Percentiles rank a stretch among this genome's conserved stretches.
Evolutionary conservation across 768 basidiomycete genomes (phyloP).

Genomic region (Amanita fuliginea): DNA sequence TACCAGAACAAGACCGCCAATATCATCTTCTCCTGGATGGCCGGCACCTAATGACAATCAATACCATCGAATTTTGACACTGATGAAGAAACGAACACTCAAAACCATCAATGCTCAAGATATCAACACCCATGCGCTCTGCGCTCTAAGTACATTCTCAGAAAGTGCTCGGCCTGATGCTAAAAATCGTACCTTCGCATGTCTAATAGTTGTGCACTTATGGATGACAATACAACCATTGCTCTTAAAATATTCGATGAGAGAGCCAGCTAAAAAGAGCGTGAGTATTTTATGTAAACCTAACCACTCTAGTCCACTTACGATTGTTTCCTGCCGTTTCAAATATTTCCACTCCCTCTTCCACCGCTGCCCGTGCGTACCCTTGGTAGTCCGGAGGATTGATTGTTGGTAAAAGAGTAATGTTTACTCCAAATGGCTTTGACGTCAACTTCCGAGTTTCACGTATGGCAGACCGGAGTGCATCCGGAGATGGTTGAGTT

Average conservation of each 20-base stretch:
- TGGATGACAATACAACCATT: constrained; percentile 74
- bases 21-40: constrained; percentile 91
- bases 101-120: constrained; percentile 83
- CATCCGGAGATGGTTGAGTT: constrained; percentile 78
- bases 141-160: constrained; percentile 27
- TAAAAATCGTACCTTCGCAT: constrained; percentile 52
- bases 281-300: background rate
- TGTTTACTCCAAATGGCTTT: constrained; percentile 78
- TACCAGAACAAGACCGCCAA: constrained; percentile 79
- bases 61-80: constrained; percentile 1
- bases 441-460: constrained; percentile 61
- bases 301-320: constrained; percentile 24
- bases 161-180: background rate
- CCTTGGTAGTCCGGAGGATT: constrained; percentile 87
- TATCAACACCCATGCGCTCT: constrained; percentile 71
- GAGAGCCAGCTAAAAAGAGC: constrained; percentile 44
- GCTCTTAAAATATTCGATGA: constrained; percentile 78
- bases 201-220: constrained; percentile 81
- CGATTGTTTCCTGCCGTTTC: constrained; percentile 93
- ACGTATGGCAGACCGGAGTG: constrained; percentile 67
- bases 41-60: constrained; percentile 56
- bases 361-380: constrained; percentile 71
- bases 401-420: constrained; percentile 81
- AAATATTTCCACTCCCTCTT: constrained; percentile 81
- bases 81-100: constrained; percentile 47